phyloP scores from a whole-genome alignment of 176 grass and related monocot genomes.

The Melocanna baccifera region DNA sequence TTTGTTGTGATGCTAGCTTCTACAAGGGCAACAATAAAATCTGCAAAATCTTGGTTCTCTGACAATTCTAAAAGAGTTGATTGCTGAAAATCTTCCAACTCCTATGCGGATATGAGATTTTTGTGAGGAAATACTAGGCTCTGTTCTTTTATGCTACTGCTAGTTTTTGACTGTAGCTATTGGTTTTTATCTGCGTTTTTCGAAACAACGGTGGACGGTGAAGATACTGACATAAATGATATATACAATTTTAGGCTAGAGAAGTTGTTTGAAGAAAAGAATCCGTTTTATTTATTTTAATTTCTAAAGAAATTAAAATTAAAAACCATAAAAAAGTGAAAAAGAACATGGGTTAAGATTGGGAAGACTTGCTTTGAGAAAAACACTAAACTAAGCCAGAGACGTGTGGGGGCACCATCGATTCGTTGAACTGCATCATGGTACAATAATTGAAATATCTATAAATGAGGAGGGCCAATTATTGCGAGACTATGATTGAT shows the following conservation, averaged over 20 bases:
- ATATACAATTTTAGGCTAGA: no score
- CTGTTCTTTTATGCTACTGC: no score
- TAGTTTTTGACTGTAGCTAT: no score
- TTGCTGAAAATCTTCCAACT: neutral
- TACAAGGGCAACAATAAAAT: neutral
- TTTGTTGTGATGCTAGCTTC: neutral
- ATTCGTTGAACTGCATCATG: constrained; percentile 10
- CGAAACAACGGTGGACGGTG: rapidly evolving
- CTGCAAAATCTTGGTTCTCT: neutral
- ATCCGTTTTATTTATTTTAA: no score
- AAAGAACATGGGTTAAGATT: no score
- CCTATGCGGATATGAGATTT: neutral
- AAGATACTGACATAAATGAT: no score
- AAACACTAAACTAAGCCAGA: neutral
- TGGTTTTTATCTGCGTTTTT: no score
- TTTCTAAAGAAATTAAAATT: no score
- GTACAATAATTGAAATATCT: neutral
- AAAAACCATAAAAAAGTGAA: no score
- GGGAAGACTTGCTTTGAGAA: constrained; percentile 12
- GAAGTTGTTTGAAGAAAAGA: no score
- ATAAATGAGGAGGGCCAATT: neutral
- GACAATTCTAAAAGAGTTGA: neutral
- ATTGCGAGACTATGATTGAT: neutral
- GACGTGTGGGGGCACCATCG: constrained; percentile 1
- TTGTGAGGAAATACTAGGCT: no score